Base-by-base conservation (phyloP, 768 basidiomycete genomes). In the Boletus sp. region DNA sequence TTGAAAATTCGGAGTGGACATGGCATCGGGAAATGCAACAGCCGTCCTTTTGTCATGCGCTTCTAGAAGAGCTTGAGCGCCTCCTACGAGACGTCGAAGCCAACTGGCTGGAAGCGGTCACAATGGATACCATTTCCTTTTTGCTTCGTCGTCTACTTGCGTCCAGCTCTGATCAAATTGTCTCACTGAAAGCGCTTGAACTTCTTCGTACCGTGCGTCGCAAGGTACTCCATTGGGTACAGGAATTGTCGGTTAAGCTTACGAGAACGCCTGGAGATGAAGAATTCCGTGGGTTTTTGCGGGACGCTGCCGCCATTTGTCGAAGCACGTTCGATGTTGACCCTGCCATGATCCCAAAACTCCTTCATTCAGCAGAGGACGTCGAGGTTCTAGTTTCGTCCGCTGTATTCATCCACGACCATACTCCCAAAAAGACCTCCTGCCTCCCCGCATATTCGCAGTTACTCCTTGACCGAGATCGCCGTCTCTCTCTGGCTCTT, bases 21-120 rank as follows among this genome's bases (percentile, higher is more conserved):
- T 82, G 78, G 77, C 83, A 84, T 57, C 35, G 53, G 1, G 76
- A 80, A 17, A 62, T 79, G 7, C 48, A 47, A 5, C 18, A 64
- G 15, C 20, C 61, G 3, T 47, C 66, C 7, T 84, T 81, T 50
- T 70, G 76, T n/a, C 1, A 17, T 7, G 66, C 65, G 1, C 60
- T 83, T 8, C 53, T 83, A 1, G 55, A 36, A 10, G 76, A 77
- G 53, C 60, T 79, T 2, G 66, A 72, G 17, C 59, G 61, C 17
- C 64, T 79, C 8, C 48, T 80, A n/a, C 54, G 45, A 35, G 70
- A 67, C 35, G 62, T 82, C 17, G 61, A 70, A 56, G 69, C 54
- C 3, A 82, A 77, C 52, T 83, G 81, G 80, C 62, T 72, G 40
- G 69, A 75, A 59, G 60, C 59, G 0, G 53, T 63, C 32, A 62